Evolutionary conservation across 1,139 yeast species (phyloP), one percentile per base, ranked within the genome.

Genomic region (Candida sanyaensis): DNA sequence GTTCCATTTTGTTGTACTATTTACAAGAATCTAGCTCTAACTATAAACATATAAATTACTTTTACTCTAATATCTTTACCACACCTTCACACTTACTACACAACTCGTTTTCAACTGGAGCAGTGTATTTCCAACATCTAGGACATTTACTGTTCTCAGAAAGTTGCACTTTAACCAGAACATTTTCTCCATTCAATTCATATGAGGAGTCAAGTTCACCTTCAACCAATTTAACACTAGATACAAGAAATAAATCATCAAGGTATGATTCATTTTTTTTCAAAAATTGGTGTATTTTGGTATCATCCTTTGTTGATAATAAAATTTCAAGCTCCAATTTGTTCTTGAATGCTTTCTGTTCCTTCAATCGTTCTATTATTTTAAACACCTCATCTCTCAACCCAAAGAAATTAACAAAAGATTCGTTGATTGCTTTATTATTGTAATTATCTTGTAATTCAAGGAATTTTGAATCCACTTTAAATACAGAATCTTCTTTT

Each of bases 61-160:
- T 34, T 27, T 46, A 26, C 4, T 33, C 39, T 44, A 43, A 44
- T 28, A 39, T 12, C 6, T 45, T 37, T 13, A 58, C 56, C 17
- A 69, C 76, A 0, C 53, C 45, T 8, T 78, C 81, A 68, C 98
- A 92, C 56, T 95, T 80, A 0, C 50, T 50, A 63, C 99, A 93
- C 30, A 92, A 71, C 2, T 62, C 61, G 12, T 81, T 83, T 41
- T 77, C 83, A 0, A 55, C 59, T 0, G 63, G 64, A 0, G 96
- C 74, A 12, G 80, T 80, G 60, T 69, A 84, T 60, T 89, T 89
- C 99, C 99, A 93, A 65, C 99, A 93, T 61, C 99, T 78, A 2
- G 96, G 96, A 63, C 99, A 93, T 59, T 90, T 90, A 45, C 69
- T 67, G 5, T 68, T 61, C 0, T 66, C 30, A 43, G 58, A 45